Conservation (phyloP, 495 filamentous ascomycete species). For the Clohesyomyces aquaticus region DNA sequence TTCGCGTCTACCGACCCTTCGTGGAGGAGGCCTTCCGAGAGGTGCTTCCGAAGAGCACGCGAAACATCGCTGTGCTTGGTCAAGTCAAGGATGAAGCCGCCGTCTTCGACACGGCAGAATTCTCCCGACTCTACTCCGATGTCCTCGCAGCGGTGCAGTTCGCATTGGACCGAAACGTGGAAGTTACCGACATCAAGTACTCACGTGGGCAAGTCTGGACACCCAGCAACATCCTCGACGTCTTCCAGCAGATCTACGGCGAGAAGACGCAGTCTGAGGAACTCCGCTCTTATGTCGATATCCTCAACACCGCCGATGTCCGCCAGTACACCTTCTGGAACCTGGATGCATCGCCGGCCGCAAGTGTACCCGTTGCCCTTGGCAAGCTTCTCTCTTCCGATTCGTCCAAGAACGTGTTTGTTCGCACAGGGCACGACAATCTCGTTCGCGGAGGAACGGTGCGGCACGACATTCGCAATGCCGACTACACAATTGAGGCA, state of each 20-base stretch:
- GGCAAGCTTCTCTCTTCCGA: slow-evolving; percentile 75
- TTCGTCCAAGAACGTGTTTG: slow-evolving; percentile 74
- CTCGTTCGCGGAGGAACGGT: slow-evolving; percentile 81
- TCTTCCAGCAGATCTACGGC: slow-evolving; percentile 63
- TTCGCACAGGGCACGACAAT: slow-evolving; percentile 79
- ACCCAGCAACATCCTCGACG: slow-evolving; percentile 70
- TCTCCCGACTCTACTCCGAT: slow-evolving; percentile 85
- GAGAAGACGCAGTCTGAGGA: slow-evolving; percentile 55
- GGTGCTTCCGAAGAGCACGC: slow-evolving; percentile 72
- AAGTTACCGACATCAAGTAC: slow-evolving; percentile 85
- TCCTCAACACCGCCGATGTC: slow-evolving; percentile 51
- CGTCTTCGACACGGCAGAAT: slow-evolving; percentile 68
- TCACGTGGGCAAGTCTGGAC: slow-evolving; percentile 78
- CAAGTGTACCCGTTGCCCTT: slow-evolving; percentile 65
- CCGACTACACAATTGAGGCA: slow-evolving; percentile 78
- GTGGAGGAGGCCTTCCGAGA: slow-evolving; percentile 89
- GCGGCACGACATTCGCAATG: slow-evolving; percentile 83
- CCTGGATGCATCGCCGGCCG: slow-evolving; percentile 71
- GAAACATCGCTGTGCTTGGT: slow-evolving; percentile 69
- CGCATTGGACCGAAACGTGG: slow-evolving; percentile 65
- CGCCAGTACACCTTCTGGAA: slow-evolving; percentile 96
- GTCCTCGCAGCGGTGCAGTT: slow-evolving; percentile 79
- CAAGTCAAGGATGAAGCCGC: slow-evolving; percentile 61
- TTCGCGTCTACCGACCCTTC: slow-evolving; percentile 92
- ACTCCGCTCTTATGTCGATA: slow-evolving; percentile 51